phyloP scores from a whole-genome alignment of 2,329 filamentous ascomycete genomes.

The Calonectria naviculata region DNA sequence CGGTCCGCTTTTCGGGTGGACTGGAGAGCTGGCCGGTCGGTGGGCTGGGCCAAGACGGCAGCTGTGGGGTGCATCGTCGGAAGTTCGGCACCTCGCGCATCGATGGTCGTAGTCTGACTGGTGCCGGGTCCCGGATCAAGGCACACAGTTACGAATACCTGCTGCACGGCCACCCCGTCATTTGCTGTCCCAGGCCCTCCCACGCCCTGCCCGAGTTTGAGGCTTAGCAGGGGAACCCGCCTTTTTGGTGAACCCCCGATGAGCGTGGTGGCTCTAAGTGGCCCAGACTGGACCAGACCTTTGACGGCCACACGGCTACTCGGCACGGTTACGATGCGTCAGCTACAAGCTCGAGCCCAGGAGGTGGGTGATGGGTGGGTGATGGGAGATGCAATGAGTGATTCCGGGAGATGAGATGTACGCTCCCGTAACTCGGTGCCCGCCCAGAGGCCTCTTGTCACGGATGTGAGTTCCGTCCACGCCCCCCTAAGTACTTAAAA shows the following conservation, averaged over 20 bases:
- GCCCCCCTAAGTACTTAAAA: constrained; percentile 29
- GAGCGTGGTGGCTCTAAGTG: neutral
- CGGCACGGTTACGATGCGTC: constrained; percentile 24
- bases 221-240: constrained; percentile 18
- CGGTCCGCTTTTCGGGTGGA: neutral
- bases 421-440: neutral
- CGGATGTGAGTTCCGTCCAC: constrained; percentile 7
- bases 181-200: constrained; percentile 23
- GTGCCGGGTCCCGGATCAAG: constrained; percentile 33
- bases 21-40: neutral
- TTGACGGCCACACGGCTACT: constrained; percentile 19
- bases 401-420: constrained; percentile 8
- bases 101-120: constrained; percentile 17
- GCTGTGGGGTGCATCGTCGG: constrained; percentile 33
- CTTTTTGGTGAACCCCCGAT: neutral
- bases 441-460: constrained; percentile 15
- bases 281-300: neutral
- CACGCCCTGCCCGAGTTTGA: neutral
- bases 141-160: constrained; percentile 34
- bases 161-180: constrained; percentile 22
- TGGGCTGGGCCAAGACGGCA: constrained; percentile 17
- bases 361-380: neutral
- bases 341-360: neutral
- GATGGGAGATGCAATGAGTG: neutral
- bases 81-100: constrained; percentile 41